Evolutionary conservation across 2,329 filamentous ascomycete genomes (phyloP), one percentile per base, ranked within the genome.

Genomic region (Nigrospora osmanthi): DNA sequence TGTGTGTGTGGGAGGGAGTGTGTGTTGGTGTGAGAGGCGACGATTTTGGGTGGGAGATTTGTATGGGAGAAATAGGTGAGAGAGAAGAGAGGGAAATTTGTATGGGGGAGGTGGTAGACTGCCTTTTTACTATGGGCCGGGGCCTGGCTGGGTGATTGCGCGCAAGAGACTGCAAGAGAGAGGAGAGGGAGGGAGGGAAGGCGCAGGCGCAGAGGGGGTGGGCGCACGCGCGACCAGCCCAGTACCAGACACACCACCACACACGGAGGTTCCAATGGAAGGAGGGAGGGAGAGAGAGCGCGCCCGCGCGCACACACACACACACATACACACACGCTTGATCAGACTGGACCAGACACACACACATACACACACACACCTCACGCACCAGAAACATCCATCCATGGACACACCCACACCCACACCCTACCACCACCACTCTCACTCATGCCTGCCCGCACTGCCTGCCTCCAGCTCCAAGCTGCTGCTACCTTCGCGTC

Each of bases 51-150:
- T 65, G 68, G 71, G 60, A 62, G 58, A 64, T 64, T 70, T 73
- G 62, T 67, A 66, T 74, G 72, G 68, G 68, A 71, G 68, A 66
- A 73, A 76, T 79, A 76, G 78, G 78, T 79, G 75, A 71, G 73
- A 76, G 69, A 72, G 68, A 70, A 66, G 68, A 73, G 72, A 75
- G 71, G 72, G 68, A 67, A 69, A 70, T 28, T 69, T 72, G 72
- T 74, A 75, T 71, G 72, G 71, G 72, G 70, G 68, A 67, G 68
- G 53, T 60, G 58, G 67, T 67, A 67, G 68, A 69, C 69, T 69
- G 70, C 73, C 74, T 79, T 81, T 80, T 80, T 78, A 80, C 75
- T 78, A 75, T 75, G 75, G 71, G 72, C 65, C 73, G 73, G 72
- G 79, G 75, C 78, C 80, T 79, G 74, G 40, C 40, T 42, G 41